Conservation (phyloP, 2,329 filamentous ascomycete genomes). For the Verticillium isaacii region DNA sequence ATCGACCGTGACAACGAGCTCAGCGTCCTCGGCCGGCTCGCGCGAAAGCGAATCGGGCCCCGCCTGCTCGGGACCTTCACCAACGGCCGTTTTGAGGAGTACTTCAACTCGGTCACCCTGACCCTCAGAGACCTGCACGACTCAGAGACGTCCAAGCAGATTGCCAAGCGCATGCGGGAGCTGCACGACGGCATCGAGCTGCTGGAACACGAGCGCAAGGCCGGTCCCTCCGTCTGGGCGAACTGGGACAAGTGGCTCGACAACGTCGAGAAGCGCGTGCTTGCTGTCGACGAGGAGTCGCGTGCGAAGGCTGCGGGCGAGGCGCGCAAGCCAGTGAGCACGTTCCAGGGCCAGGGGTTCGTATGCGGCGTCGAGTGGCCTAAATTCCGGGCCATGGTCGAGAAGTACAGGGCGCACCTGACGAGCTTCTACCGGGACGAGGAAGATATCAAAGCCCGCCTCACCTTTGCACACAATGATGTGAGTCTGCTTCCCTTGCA, state of each 20-base stretch:
- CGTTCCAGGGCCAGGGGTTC: conserved; percentile 43
- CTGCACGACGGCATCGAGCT: conserved; percentile 91
- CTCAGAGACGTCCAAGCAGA: conserved; percentile 81
- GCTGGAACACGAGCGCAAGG: conserved; percentile 69
- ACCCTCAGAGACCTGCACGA: conserved; percentile 72
- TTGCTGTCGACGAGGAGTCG: conserved; percentile 55
- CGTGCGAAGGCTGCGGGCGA: conserved; percentile 31
- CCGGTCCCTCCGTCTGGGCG: conserved; percentile 77
- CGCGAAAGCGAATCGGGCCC: conserved; percentile 89
- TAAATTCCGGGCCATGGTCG: conserved; percentile 67
- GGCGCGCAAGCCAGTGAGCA: conserved; percentile 20
- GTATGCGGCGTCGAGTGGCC: conserved; percentile 84
- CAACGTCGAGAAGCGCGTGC: conserved; percentile 56
- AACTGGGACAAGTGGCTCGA: conserved; percentile 94
- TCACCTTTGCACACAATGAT: conserved; percentile 98
- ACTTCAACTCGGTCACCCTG: conserved; percentile 78
- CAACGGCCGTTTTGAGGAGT: conserved; percentile 96
- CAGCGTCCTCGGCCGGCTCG: conserved; percentile 77
- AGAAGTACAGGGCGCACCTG: conserved; percentile 74
- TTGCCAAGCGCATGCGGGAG: conserved; percentile 96
- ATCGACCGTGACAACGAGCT: conserved; percentile 92
- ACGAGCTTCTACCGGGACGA: conserved; percentile 64
- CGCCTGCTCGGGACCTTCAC: conserved; percentile 85
- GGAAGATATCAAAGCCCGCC: conserved; percentile 62
- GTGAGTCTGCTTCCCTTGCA: conserved; percentile 43